A percentile compares a stretch with the other conserved stretches of the same genome.
phyloP scores from a whole-genome alignment of 306 rosid genomes.

The Clitoria ternatea region DNA sequence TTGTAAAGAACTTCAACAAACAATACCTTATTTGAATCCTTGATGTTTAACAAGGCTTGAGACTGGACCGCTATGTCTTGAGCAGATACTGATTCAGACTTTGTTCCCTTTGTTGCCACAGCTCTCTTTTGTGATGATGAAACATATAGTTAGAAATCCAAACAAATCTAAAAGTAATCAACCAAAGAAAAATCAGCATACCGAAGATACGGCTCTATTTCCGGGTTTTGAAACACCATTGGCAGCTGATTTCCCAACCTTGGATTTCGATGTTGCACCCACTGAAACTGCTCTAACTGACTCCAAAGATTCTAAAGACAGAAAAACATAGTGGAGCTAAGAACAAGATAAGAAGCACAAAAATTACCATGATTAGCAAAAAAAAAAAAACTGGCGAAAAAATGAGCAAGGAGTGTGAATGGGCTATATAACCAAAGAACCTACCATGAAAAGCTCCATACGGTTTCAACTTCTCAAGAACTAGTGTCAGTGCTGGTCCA shows the following conservation, averaged over 20 bases:
- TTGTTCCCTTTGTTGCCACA: constrained; percentile 47
- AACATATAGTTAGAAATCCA: constrained; percentile 17
- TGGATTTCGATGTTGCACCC: constrained; percentile 59
- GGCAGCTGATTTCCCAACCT: constrained; percentile 64
- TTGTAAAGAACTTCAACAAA: neutral
- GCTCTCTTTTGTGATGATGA: constrained; percentile 51
- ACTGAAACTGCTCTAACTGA: constrained; percentile 48
- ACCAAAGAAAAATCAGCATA: constrained; percentile 29
- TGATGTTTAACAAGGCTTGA: constrained; percentile 77
- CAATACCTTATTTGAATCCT: constrained; percentile 92
- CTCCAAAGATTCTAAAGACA: constrained; percentile 56
- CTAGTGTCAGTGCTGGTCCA: constrained; percentile 73
- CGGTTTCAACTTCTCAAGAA: constrained; percentile 78
- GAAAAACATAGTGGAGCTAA: neutral
- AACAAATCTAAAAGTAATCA: constrained; percentile 10
- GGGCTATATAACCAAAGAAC: constrained; percentile 11
- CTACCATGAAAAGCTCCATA: constrained; percentile 64
- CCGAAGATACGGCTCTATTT: constrained; percentile 62
- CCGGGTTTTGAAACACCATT: constrained; percentile 84
- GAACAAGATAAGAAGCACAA: neutral
- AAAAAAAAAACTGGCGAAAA: constrained; percentile 16
- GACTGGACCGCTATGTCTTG: constrained; percentile 81
- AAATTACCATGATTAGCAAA: constrained; percentile 5
- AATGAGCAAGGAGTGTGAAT: too few relatives aligned
- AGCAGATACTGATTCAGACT: constrained; percentile 55